Evolutionary conservation across 208 protist genomes (phyloP), one percentile per base, ranked within the genome.

Genomic region (Leptomonas pyrrhocoris): DNA sequence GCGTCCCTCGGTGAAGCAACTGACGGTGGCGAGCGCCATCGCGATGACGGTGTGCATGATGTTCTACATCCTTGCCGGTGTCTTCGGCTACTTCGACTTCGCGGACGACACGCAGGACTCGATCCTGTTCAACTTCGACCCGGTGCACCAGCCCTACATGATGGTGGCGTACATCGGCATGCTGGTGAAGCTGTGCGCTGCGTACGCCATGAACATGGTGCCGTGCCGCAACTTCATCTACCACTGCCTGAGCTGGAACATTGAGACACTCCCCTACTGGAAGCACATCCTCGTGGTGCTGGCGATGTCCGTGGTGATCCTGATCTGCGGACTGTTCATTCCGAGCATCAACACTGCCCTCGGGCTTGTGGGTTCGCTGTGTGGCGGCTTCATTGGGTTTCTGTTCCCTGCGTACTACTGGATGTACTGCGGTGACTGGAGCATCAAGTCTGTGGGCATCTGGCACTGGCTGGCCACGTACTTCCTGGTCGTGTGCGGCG

Each of bases 41-140:
- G 57, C 74, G 8, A 91, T 95, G 85, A 43, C 59, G 8, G 28
- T 85, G 21, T 91, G 83, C 70, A 81, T 72, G 28, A 15, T 85
- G 2, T 56, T 93, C 49, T 31, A 30, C 25, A 31, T 54, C 4
- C 23, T 54, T 25, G 49, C 49, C 0, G 89, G 89, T 31, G n/a
- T 92, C 30, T 92, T 93, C 46, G 86, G 85, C 23, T 93, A 91
- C 77, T 84, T 93, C 48, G 85, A 94, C 50, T 96, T 96, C 82
- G 86, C 42, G 42, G 65, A 64, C 15, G 50, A 64, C 1, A 72
- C 78, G 25, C 21, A 73, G 62, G 81, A 81, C n/a, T 86, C 80
- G 15, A 73, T 86, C 15, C 72, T 91, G 8, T 43, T 77, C 21
- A 89, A 85, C 73, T 92, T 80, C 50, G 79, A 91, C 53, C 88